A percentile compares a stretch with the other conserved stretches of the same genome.
Evolutionary conservation across 176 grass and related monocot species (phyloP).

Genomic region (Secale cereale): DNA sequence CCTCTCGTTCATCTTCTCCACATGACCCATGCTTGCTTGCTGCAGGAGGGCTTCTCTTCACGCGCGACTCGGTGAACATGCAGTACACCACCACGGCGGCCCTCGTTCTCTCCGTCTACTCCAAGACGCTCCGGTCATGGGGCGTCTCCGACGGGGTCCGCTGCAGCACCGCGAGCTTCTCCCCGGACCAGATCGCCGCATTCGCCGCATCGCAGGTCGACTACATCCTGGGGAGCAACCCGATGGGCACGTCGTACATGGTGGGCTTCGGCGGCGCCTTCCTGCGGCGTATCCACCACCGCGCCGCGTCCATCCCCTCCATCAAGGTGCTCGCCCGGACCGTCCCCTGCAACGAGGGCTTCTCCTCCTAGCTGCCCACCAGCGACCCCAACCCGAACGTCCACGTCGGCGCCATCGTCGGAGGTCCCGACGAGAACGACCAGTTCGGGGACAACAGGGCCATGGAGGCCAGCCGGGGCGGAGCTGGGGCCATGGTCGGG

Average conservation of each 20-base stretch:
- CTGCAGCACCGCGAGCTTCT: slow-evolving; percentile 47
- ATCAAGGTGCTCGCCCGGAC: slow-evolving; percentile 40
- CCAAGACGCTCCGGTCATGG: slow-evolving; percentile 26
- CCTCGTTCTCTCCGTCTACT: slow-evolving; percentile 45
- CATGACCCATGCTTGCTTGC: too few relatives aligned
- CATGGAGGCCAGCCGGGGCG: too few relatives aligned
- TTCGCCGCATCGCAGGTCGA: slow-evolving; percentile 71
- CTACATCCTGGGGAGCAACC: slow-evolving; percentile 85
- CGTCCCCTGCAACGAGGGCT: slow-evolving; percentile 44
- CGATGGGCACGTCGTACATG: slow-evolving; percentile 89
- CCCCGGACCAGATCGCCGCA: slow-evolving; percentile 44
- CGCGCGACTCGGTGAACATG: slow-evolving; percentile 43
- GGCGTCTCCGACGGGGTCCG: not conserved
- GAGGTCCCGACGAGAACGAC: slow-evolving; percentile 70
- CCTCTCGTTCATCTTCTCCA: too few relatives aligned
- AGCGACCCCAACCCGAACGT: slow-evolving; percentile 72
- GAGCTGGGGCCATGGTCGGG: too few relatives aligned
- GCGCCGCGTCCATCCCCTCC: slow-evolving; percentile 80
- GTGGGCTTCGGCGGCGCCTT: slow-evolving; percentile 63
- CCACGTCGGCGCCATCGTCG: slow-evolving; percentile 71
- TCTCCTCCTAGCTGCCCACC: slow-evolving; percentile 33
- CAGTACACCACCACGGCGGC: slow-evolving; percentile 39
- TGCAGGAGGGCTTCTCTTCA: slow-evolving; percentile 53
- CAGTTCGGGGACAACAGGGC: slow-evolving; percentile 72
- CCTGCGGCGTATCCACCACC: slow-evolving; percentile 70